Conservation (phyloP, 2,329 filamentous ascomycete genomes). For the Chaetomium strumarium region DNA sequence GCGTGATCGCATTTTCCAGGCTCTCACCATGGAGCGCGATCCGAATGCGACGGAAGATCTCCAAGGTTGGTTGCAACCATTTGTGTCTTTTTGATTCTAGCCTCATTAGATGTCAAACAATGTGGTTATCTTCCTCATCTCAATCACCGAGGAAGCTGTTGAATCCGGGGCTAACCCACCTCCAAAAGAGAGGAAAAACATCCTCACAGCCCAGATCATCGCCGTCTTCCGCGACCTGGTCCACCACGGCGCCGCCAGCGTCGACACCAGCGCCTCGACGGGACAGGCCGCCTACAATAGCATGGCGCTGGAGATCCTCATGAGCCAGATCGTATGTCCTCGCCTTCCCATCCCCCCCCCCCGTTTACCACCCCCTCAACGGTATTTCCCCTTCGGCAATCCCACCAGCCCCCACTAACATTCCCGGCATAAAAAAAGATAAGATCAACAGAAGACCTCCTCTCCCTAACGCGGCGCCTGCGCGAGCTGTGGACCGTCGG, state of each 20-base stretch:
- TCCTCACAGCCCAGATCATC: conserved; percentile 40
- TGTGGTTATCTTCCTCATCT: neutral
- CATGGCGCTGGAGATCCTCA: conserved; percentile 36
- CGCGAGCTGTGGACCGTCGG: conserved; percentile 47
- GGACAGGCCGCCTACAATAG: conserved; percentile 36
- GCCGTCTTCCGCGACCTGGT: conserved; percentile 40
- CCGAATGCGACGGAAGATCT: conserved; percentile 3
- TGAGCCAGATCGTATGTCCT: conserved; percentile 30
- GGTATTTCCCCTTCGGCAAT: neutral
- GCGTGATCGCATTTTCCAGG: too few species aligned
- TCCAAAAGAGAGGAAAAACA: conserved; percentile 39
- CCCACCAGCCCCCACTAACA: neutral
- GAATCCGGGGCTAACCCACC: neutral
- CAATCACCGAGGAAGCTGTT: too few species aligned
- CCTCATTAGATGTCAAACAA: neutral
- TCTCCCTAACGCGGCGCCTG: conserved; percentile 42
- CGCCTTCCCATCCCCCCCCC: conserved; percentile 6
- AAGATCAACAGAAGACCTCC: conserved; percentile 39
- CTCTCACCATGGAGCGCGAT: conserved; percentile 6
- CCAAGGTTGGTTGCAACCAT: conserved; percentile 1
- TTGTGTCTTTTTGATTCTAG: too few species aligned
- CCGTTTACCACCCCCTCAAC: neutral
- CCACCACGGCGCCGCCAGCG: conserved; percentile 31
- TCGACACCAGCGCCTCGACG: conserved; percentile 30
- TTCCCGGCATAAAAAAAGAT: conserved; percentile 27